Percentiles rank a stretch among this genome's conserved stretches.
Conservation (phyloP, 768 basidiomycete genomes). For the Mycena indigotica region DNA sequence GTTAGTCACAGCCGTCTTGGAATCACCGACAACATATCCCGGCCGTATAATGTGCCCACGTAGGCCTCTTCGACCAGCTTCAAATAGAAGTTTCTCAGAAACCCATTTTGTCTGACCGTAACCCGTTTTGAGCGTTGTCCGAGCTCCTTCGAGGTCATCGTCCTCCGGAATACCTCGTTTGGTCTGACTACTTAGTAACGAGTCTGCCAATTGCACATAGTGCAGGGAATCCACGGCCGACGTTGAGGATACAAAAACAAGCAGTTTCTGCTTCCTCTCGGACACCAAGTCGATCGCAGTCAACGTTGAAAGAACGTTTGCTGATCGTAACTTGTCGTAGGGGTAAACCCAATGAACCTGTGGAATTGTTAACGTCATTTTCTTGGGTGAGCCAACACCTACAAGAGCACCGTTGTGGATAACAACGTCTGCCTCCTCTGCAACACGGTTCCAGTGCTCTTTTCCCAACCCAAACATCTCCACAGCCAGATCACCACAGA, state of each 20-base stretch:
- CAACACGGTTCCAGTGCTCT: slow-evolving; percentile 65
- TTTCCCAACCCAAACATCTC: slow-evolving; percentile 72
- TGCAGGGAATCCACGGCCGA: slow-evolving; percentile 91
- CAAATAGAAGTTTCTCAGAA: slow-evolving; percentile 89
- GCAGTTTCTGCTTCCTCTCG: slow-evolving; percentile 67
- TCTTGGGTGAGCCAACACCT: slow-evolving; percentile 37
- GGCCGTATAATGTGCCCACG: slow-evolving; percentile 87
- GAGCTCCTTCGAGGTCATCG: slow-evolving; percentile 88
- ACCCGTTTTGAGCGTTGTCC: slow-evolving; percentile 75
- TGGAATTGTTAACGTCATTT: not conserved
- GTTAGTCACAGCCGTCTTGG: slow-evolving; percentile 89
- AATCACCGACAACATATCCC: slow-evolving; percentile 96
- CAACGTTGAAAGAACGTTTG: slow-evolving; percentile 92
- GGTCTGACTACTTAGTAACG: slow-evolving; percentile 43
- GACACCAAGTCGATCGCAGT: slow-evolving; percentile 81
- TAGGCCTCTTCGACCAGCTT: slow-evolving; percentile 86
- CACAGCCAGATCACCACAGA: slow-evolving; percentile 80
- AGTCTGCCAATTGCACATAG: slow-evolving; percentile 86
- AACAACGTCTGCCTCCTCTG: slow-evolving; percentile 76
- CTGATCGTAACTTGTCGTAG: slow-evolving; percentile 86
- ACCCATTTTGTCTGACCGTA: slow-evolving; percentile 99
- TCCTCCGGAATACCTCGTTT: slow-evolving; percentile 77
- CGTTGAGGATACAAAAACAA: slow-evolving; percentile 94
- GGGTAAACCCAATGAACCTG: slow-evolving; percentile 99
- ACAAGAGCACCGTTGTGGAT: slow-evolving; percentile 98